Evolutionary conservation across 2,329 filamentous ascomycete genomes (phyloP).

Genomic region (Acephala macrosclerotiorum): DNA sequence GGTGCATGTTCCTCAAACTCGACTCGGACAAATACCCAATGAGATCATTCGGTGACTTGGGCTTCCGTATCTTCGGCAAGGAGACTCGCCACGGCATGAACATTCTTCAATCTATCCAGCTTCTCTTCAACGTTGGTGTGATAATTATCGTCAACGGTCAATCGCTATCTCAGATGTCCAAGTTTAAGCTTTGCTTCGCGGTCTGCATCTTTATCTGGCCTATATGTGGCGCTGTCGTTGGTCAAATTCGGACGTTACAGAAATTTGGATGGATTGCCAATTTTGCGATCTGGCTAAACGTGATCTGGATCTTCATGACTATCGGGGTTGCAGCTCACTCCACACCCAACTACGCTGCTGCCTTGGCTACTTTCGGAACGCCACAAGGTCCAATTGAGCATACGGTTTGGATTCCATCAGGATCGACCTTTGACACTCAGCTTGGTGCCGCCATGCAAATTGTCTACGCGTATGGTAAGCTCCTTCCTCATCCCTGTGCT

Average conservation of each 20-base stretch:
- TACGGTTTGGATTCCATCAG: conserved; percentile 50
- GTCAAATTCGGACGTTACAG: conserved; percentile 63
- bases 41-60: conserved; percentile 43
- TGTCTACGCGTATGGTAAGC: conserved; percentile 56
- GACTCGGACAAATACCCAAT: conserved; percentile 33
- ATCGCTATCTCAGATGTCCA: conserved; percentile 59
- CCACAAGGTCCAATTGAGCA: conserved; percentile 38
- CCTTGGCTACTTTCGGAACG: conserved; percentile 26
- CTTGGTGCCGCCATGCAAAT: conserved; percentile 58
- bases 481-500: background rate
- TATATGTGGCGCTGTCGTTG: conserved; percentile 57
- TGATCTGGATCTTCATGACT: conserved; percentile 59
- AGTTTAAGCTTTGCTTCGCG: conserved; percentile 56
- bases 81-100: conserved; percentile 55
- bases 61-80: conserved; percentile 54
- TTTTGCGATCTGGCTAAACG: conserved; percentile 62
- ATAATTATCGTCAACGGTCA: conserved; percentile 61
- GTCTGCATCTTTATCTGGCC: conserved; percentile 60
- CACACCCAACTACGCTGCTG: conserved; percentile 54
- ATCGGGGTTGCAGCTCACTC: conserved; percentile 59
- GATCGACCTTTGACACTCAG: conserved; percentile 51
- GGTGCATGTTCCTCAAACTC: conserved; percentile 35
- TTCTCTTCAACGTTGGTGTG: conserved; percentile 58
- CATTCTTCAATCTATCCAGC: conserved; percentile 53
- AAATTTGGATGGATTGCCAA: conserved; percentile 63